A percentile compares a stretch with the other conserved stretches of the same genome.
Conservation (phyloP, 1,284 basidiomycete genomes). For the Boletus holoroseus region DNA sequence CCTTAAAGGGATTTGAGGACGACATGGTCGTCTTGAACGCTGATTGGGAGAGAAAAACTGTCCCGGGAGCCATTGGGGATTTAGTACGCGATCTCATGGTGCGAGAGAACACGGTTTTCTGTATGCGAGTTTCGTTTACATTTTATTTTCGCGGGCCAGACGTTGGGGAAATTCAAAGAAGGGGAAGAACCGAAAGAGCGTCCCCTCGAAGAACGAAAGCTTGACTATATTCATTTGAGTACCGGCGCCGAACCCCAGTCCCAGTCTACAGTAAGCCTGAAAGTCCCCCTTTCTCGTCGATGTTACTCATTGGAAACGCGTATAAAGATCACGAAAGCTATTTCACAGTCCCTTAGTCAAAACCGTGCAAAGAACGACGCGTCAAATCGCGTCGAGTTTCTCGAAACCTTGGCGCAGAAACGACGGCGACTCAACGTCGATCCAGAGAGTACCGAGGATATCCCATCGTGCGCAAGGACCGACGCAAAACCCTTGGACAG, state of each 20-base stretch:
- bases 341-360: constrained; percentile 62
- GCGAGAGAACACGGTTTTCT: constrained; percentile 23
- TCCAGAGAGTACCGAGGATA: constrained; percentile 25
- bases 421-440: constrained; percentile 37
- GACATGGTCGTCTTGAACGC: constrained; percentile 67
- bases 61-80: constrained; percentile 51
- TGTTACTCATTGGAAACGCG: constrained; percentile 1
- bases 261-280: constrained; percentile 50
- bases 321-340: constrained; percentile 57
- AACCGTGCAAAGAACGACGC: constrained; percentile 65
- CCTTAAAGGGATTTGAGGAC: constrained; percentile 57
- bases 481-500: constrained; percentile 66
- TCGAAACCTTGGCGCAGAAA: constrained; percentile 53
- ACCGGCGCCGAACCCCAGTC: constrained; percentile 44
- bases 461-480: constrained; percentile 61
- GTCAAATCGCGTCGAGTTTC: constrained; percentile 70
- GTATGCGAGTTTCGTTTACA: not conserved
- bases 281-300: not conserved
- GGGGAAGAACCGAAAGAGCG: constrained; percentile 27
- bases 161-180: constrained; percentile 25
- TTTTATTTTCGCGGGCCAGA: constrained; percentile 15
- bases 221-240: constrained; percentile 50
- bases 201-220: constrained; percentile 57
- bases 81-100: constrained; percentile 53
- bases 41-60: constrained; percentile 53